Evolutionary conservation across 345 rosid genomes (phyloP).

Genomic region (Salix exigua): DNA sequence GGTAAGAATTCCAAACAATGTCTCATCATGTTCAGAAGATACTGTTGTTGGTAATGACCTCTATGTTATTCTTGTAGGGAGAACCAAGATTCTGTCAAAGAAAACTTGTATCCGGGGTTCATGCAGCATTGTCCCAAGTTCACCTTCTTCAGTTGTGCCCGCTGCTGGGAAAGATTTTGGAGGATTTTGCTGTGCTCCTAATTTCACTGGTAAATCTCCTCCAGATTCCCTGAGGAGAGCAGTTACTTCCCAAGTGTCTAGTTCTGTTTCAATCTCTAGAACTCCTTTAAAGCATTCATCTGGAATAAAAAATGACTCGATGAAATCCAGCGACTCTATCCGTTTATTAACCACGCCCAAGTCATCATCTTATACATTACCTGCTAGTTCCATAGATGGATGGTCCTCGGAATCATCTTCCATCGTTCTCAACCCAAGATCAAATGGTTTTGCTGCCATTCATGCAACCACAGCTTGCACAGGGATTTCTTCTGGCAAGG

Average conservation of each 20-base stretch:
- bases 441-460: neutral
- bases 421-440: constrained; percentile 10
- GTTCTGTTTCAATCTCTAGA: constrained; percentile 16
- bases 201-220: constrained; percentile 20
- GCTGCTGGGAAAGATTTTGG: constrained; percentile 1
- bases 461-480: neutral
- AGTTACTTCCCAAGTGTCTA: neutral
- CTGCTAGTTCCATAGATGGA: constrained; percentile 16
- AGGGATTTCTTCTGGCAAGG: constrained; percentile 8
- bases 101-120: constrained; percentile 24
- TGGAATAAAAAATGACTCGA: constrained; percentile 5
- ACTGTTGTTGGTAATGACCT: neutral
- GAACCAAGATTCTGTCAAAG: constrained; percentile 14
- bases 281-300: constrained; percentile 21
- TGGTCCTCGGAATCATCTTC: constrained; percentile 23
- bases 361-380: constrained; percentile 20
- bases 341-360: constrained; percentile 15
- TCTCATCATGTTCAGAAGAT: neutral
- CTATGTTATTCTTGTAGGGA: constrained; percentile 22
- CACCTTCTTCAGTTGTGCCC: constrained; percentile 21
- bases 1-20: constrained; percentile 14
- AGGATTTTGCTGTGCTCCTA: neutral
- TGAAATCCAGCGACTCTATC: constrained; percentile 16
- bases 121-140: neutral
- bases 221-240: constrained; percentile 22